Conservation (phyloP, 306 rosid genomes). For the Abrus pulchellus region DNA sequence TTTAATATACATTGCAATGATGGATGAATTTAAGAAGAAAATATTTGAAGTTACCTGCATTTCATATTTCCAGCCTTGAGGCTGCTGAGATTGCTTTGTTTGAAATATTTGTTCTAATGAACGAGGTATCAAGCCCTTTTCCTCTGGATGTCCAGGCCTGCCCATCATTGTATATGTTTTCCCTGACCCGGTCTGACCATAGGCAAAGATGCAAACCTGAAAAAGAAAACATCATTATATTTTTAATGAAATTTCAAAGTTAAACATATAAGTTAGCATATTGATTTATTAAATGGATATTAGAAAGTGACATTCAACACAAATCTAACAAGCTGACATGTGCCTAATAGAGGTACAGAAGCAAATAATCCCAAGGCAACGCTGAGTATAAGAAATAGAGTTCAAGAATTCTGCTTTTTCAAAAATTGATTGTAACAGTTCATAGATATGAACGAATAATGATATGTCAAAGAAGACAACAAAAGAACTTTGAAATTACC, state of each 20-base stretch:
- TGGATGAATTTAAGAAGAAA: slow-evolving; percentile 34
- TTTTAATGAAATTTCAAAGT: slow-evolving; percentile 24
- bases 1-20: not conserved
- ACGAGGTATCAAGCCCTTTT: slow-evolving; percentile 94
- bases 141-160: slow-evolving; percentile 77
- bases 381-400: not conserved
- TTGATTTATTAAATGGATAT: slow-evolving; percentile 14
- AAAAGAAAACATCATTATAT: slow-evolving; percentile 47
- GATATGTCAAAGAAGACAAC: not conserved
- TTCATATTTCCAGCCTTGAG: slow-evolving; percentile 98
- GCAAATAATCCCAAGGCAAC: not conserved
- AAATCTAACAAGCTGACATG: slow-evolving; percentile 11
- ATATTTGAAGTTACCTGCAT: slow-evolving; percentile 77
- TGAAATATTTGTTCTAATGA: slow-evolving; percentile 92
- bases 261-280: not conserved
- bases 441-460: not conserved
- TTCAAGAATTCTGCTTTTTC: not conserved
- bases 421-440: not conserved
- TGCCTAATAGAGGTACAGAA: slow-evolving; percentile 2
- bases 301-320: not conserved
- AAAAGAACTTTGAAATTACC: slow-evolving; percentile 60
- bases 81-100: slow-evolving; percentile 74
- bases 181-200: slow-evolving; percentile 98
- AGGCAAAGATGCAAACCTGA: slow-evolving; percentile 98
- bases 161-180: slow-evolving; percentile 99